phyloP scores from a whole-genome alignment of 1,284 basidiomycete species.

The Cutaneotrichosporon daszewskae region DNA sequence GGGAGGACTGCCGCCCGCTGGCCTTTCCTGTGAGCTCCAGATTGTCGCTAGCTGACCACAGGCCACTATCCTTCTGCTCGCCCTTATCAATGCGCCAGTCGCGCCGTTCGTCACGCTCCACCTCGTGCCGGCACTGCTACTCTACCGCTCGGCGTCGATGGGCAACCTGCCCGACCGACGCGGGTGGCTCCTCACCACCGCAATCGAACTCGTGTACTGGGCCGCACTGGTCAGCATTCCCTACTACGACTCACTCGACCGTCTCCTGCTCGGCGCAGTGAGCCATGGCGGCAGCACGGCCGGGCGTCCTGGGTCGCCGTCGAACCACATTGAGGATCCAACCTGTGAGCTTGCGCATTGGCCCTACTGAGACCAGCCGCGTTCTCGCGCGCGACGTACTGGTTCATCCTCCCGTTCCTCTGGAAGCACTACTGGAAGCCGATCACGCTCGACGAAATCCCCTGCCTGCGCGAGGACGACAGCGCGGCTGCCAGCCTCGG shows the following conservation, averaged over 20 bases:
- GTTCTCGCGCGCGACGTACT: constrained; percentile 45
- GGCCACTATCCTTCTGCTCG: constrained; percentile 7
- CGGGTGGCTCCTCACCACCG: constrained; percentile 27
- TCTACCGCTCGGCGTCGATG: constrained; percentile 35
- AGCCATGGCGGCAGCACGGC: constrained; percentile 26
- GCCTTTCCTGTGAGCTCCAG: constrained; percentile 30
- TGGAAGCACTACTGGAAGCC: constrained; percentile 48
- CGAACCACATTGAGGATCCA: constrained; percentile 38
- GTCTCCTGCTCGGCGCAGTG: constrained; percentile 32
- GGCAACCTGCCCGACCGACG: constrained; percentile 8
- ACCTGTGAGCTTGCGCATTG: constrained; percentile 1
- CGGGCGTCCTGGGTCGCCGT: constrained; percentile 22
- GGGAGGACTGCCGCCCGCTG: constrained; percentile 20
- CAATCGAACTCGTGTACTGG: constrained; percentile 38
- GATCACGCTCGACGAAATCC: constrained; percentile 49
- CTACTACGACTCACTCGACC: constrained; percentile 37
- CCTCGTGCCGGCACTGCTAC: constrained; percentile 36
- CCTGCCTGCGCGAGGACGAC: constrained; percentile 53
- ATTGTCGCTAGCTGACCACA: neutral
- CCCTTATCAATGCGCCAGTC: constrained; percentile 30
- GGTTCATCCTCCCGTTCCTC: constrained; percentile 47
- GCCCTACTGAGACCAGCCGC: constrained; percentile 21
- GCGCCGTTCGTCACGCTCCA: constrained; percentile 38
- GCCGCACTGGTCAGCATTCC: constrained; percentile 41
- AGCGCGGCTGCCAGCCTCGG: constrained; percentile 48